phyloP scores from a whole-genome alignment of 176 grass and related monocot species.

The Phoenix dactylifera region DNA sequence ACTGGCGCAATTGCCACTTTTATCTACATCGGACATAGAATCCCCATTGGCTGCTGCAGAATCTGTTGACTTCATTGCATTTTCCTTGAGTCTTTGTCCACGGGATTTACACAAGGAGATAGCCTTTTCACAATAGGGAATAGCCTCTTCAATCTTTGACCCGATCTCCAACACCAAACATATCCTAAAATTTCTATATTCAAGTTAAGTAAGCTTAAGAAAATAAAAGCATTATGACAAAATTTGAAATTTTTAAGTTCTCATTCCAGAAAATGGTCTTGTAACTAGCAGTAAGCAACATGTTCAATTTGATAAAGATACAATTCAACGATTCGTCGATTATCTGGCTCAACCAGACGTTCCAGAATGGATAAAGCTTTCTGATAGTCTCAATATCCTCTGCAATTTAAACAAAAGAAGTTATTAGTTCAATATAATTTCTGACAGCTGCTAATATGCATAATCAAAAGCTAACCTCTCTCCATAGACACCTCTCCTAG shows the following conservation, averaged over 20 bases:
- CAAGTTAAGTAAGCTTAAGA: conserved; percentile 32
- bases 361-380: conserved; percentile 85
- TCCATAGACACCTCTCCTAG: conserved; percentile 85
- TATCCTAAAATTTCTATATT: conserved; percentile 75
- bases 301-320: conserved; percentile 38
- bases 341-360: conserved; percentile 58
- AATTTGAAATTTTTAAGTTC: too few species aligned
- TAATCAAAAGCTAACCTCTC: conserved; percentile 43
- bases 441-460: neutral
- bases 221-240: neutral
- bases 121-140: conserved; percentile 76
- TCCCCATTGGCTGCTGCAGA: conserved; percentile 3
- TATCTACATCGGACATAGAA: neutral
- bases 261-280: too few species aligned
- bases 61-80: neutral
- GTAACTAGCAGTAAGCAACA: too few species aligned
- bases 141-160: conserved; percentile 51
- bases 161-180: conserved; percentile 69
- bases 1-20: conserved; percentile 13
- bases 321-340: conserved; percentile 82
- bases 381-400: conserved; percentile 84
- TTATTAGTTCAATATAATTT: neutral
- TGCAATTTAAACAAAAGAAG: conserved; percentile 32
- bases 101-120: conserved; percentile 75
- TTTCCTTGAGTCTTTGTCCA: conserved; percentile 41